phyloP scores from a whole-genome alignment of 176 grass and related monocot genomes.

The Saccharum spontaneum region DNA sequence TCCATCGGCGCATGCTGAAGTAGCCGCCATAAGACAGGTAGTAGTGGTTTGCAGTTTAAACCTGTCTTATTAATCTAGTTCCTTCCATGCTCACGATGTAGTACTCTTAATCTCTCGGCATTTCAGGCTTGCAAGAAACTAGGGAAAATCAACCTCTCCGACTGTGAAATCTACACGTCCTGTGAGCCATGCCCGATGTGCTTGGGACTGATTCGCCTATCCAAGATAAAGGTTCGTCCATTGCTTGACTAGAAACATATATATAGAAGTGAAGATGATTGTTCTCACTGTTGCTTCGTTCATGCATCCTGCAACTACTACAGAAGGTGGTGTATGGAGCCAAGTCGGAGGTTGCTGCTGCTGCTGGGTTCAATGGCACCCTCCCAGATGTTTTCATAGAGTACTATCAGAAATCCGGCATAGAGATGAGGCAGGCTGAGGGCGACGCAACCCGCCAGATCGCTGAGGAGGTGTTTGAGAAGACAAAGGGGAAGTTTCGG shows the following conservation, averaged over 20 bases:
- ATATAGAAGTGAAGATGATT: not conserved
- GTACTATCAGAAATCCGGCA: conserved; percentile 19
- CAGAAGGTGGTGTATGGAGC: conserved; percentile 31
- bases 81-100: not conserved
- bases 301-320: not conserved
- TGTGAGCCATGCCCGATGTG: conserved; percentile 84
- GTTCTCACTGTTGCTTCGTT: not conserved
- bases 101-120: not conserved
- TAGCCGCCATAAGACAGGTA: conserved; percentile 80
- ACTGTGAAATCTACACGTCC: conserved; percentile 70
- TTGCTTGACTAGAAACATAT: not conserved
- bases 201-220: conserved; percentile 54
- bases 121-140: conserved; percentile 70
- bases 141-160: conserved; percentile 61
- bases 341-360: not conserved
- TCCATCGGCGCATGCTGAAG: conserved; percentile 84
- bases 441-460: not conserved
- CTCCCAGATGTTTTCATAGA: not conserved
- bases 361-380: not conserved
- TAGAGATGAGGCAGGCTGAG: not conserved
- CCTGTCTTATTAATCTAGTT: not conserved
- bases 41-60: not conserved
- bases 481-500: not conserved
- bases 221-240: conserved; percentile 59
- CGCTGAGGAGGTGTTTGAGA: not conserved